Base-by-base conservation (phyloP, 768 basidiomycete genomes). In the Mrakia frigida region DNA sequence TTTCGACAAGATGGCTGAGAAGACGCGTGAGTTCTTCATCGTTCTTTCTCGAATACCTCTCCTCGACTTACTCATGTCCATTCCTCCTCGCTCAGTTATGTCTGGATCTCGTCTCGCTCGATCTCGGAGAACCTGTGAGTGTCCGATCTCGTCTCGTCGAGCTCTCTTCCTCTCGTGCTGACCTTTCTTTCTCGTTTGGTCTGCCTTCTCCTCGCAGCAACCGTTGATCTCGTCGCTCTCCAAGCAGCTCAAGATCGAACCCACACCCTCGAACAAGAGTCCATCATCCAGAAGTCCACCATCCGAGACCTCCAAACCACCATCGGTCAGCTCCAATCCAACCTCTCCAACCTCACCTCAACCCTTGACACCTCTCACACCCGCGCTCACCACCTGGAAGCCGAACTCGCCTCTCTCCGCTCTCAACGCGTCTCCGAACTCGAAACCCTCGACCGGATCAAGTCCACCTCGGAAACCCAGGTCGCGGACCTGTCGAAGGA, bases 1-100 rank as follows among this genome's bases (percentile, higher is more conserved):
- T 2, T 94, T 97, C 80, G 94, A 95, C 80, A 88, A 89, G 78
- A 90, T 95, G 80, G 91, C 92, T 4, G 92, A 94, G 81, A 88
- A 91, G 67, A 92, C 92, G 77, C 82, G 93, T 93, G 82, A 74
- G 92, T 86, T 78, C 25, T 37, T 60, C 10, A 25, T 52, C 39
- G 63, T 28, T 25, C 2, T 33, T 3, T n/a, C 21, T 28, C 23
- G 4, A 13, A 13, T 18, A 28, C 10, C 16, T 1, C 10, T 39
- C 39, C 11, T 43, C 13, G 37, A 14, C 56, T 52, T 31, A 43
- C 39, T 70, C 41, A 70, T 25, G 3, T 14, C 25, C 2, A n/a
- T 31, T 33, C 23, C n/a, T 31, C 11, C 5, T 18, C 52, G 18
- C n/a, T 0, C 68, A 69, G 56, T 59, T 25, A 23, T 75, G 50